Evolutionary conservation across 2,329 filamentous ascomycete species (phyloP), one percentile per base, ranked within the genome.

Genomic region (Pseudonectria buxi): DNA sequence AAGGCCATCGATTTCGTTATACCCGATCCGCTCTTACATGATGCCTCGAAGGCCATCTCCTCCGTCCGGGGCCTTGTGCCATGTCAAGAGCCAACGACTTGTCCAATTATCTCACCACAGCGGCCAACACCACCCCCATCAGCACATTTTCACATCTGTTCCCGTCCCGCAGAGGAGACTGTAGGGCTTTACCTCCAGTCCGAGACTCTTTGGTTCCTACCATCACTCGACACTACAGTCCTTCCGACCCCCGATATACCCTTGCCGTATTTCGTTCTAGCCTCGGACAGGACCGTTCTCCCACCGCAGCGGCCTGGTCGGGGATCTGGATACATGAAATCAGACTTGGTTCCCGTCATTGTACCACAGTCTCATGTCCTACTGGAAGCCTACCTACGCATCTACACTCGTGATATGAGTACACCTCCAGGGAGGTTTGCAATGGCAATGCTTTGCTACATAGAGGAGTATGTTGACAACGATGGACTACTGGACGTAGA

Each of bases 121-220:
- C 39, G 43, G 14, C 36, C 14, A 30, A 45, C 46, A 24, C 47
- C 40, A 14, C 42, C 43, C 7, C 46, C 50, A 14, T 29, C 35
- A 31, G 34, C 35, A 26, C 42, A 49, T 32, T 33, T 40, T 24
- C 42, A 47, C 28, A 9, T 22, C 18, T 22, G 18, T 22, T 18
- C 45, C 33, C 18, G 26, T 6, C 16, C 25, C 13, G 42, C 47
- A 3, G 50, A 53, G 10, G 14, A 47, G 24, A 47, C 41, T 3
- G 41, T 50, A 7, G 46, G 44, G 4, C 35, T 54, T 2, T 53
- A 51, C 31, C 22, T 33, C 12, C 48, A 51, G 24, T 50, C 48
- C 9, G 43, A 50, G 11, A 46, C 46, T 6, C 45, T 53, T 1
- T 50, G 48, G 47, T 52, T 54, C 31, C 33, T 54, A 3, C 45